These are phyloP conservation scores for Geosmithia putterillii DNA, from an alignment of 2,329 filamentous ascomycete genomes.

Conservation along the genomic window DNA sequence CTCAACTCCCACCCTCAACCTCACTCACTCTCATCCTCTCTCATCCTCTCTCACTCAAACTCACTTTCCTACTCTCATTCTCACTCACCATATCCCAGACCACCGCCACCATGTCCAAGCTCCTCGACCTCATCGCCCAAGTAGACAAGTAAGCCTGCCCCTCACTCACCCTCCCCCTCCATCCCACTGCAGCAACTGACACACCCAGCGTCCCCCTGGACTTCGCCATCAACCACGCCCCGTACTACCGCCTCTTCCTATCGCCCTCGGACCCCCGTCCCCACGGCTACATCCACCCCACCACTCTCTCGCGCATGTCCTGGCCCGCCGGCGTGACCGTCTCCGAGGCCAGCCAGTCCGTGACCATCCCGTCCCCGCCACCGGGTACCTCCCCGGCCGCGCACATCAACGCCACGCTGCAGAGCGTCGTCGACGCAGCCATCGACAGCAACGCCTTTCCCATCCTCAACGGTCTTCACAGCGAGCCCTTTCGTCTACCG, in stretches of 20 bases:
- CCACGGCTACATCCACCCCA: slow-evolving; percentile 36
- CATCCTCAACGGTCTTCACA: slow-evolving; percentile 22
- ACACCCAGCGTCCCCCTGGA: slow-evolving; percentile 31
- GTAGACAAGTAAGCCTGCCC: slow-evolving; percentile 26
- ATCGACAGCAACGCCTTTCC: slow-evolving; percentile 23
- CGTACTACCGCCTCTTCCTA: slow-evolving; percentile 33
- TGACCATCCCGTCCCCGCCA: slow-evolving; percentile 17
- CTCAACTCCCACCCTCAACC: not conserved
- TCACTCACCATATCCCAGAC: not conserved
- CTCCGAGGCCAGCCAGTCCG: slow-evolving; percentile 14
- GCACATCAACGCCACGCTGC: slow-evolving; percentile 24
- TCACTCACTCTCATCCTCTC: not conserved
- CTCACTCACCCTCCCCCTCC: not conserved
- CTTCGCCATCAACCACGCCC: slow-evolving; percentile 20
- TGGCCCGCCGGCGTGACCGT: slow-evolving; percentile 28
- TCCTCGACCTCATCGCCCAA: slow-evolving; percentile 24
- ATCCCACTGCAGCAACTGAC: slow-evolving; percentile 3
- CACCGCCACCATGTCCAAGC: slow-evolving; percentile 7
- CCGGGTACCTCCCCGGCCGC: slow-evolving; percentile 4
- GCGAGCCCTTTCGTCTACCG: slow-evolving; percentile 27
- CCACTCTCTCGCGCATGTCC: slow-evolving; percentile 31
- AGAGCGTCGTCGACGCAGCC: slow-evolving; percentile 23
- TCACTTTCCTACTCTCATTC: not conserved
- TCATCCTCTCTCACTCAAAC: not conserved
- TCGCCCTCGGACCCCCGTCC: slow-evolving; percentile 26